These are phyloP conservation scores for Hypomyces rosellus DNA, from an alignment of 2,329 filamentous ascomycete genomes.

Conservation along the genomic window DNA sequence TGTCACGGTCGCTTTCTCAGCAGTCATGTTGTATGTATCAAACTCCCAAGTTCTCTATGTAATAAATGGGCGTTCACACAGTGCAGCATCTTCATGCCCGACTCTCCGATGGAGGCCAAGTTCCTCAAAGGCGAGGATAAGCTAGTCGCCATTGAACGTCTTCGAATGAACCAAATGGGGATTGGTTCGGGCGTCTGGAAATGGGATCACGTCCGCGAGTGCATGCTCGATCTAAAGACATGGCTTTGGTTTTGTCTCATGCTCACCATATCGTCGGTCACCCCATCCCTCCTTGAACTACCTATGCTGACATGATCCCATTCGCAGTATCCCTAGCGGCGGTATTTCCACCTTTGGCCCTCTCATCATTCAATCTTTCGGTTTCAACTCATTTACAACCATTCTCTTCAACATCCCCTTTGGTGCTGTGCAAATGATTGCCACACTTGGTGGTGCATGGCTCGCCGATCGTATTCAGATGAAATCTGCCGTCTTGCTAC, in stretches of 20 bases:
- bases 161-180: constrained; percentile 45
- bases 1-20: constrained; percentile 39
- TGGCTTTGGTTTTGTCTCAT: constrained; percentile 39
- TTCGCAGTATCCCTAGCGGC: constrained; percentile 41
- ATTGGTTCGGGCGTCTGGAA: constrained; percentile 33
- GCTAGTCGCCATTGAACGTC: constrained; percentile 50
- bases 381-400: constrained; percentile 48
- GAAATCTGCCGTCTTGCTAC: constrained; percentile 48
- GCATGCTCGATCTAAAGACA: constrained; percentile 33
- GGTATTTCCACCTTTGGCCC: constrained; percentile 54
- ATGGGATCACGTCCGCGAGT: constrained; percentile 36
- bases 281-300: too few species aligned
- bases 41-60: not conserved
- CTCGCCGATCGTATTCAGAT: constrained; percentile 47
- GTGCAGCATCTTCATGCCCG: constrained; percentile 47
- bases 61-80: constrained; percentile 21
- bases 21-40: constrained; percentile 38
- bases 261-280: constrained; percentile 44
- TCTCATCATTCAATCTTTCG: constrained; percentile 52
- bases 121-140: constrained; percentile 52
- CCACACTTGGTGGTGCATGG: constrained; percentile 52
- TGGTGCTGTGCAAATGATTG: constrained; percentile 52
- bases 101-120: constrained; percentile 54
- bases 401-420: constrained; percentile 58
- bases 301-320: not conserved